Base-by-base conservation (phyloP, 1,139 yeast species). In the Casaregolazyma suthepensis region DNA sequence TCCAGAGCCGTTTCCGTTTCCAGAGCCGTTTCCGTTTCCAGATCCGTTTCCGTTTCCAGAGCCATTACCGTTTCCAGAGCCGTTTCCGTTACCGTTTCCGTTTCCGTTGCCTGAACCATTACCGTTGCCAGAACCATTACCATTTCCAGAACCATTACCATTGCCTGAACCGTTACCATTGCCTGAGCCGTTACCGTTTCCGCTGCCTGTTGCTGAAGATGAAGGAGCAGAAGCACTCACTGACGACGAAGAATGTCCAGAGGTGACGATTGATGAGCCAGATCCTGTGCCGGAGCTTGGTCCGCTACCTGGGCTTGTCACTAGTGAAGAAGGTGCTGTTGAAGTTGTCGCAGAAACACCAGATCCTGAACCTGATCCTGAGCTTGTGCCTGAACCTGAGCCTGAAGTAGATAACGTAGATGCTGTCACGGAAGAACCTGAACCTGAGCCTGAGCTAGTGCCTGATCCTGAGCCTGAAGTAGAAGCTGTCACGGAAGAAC, bases 301-400 rank as follows among this genome's bases (percentile, higher is more conserved):
- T 40, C 59, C 43, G 37, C 46, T 29, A 22, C 45, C 52, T 9
- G 50, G 54, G 22, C 60, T 57, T 15, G 61, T 54, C 20, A 59
- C 59, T 12, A 63, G 61, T 10, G 61, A 63, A 20, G 71, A 65
- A 5, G 58, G 54, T 17, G 59, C 45, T 13, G 46, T 44, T 2
- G 20, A 17, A 17, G 43, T 18, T 17, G 43, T 9, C 6, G 43
- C 43, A 17, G 43, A 18, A 1, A 60, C 51, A 5, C 29, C 15
- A 2, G 46, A 23, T 18, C 5, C 17, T 5, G 45, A 52, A 5
- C 29, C 15, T 7, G 46, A 23, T 18, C 5, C 17, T 5, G 45
- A 29, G 17, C 26, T 35, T 3, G 49, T 26, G 43, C 13, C n/a
- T 20, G 50, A 47, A 19, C 18, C 23, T 5, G 50, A 47, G 3